phyloP scores from a whole-genome alignment of 148 eudicot genomes.

The Amaranthus cruentus region DNA sequence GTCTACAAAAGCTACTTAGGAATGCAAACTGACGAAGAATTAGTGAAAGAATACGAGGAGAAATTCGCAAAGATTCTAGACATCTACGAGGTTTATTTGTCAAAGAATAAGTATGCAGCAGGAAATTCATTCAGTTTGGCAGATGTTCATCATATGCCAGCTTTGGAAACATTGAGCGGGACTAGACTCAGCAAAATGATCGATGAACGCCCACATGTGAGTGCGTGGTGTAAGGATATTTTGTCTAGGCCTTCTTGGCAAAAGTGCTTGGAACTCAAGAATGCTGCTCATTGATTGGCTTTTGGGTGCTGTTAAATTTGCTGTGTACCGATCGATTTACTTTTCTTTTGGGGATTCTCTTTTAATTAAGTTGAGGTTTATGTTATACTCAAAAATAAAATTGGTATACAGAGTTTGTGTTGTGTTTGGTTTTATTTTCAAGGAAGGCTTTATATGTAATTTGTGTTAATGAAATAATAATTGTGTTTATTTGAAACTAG shows the following conservation, averaged over 20 bases:
- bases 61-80: constrained; percentile 53
- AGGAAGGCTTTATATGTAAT: too few relatives aligned
- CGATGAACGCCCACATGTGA: constrained; percentile 46
- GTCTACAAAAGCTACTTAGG: constrained; percentile 35
- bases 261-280: constrained; percentile 32
- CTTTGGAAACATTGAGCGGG: constrained; percentile 28
- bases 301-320: too few relatives aligned
- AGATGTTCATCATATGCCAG: constrained; percentile 67
- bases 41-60: constrained; percentile 35
- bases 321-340: too few relatives aligned
- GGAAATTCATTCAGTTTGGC: constrained; percentile 53
- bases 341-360: too few relatives aligned
- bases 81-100: constrained; percentile 55
- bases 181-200: constrained; percentile 33
- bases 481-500: too few relatives aligned
- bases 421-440: too few relatives aligned
- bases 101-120: constrained; percentile 51
- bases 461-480: too few relatives aligned
- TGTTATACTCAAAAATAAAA: too few relatives aligned
- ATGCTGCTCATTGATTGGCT: background rate
- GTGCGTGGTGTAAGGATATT: constrained; percentile 55
- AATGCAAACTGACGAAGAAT: constrained; percentile 28
- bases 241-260: constrained; percentile 67
- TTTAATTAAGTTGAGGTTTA: too few relatives aligned
- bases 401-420: too few relatives aligned